Conservation (phyloP, 1,139 yeast species). For the Candida sojae region DNA sequence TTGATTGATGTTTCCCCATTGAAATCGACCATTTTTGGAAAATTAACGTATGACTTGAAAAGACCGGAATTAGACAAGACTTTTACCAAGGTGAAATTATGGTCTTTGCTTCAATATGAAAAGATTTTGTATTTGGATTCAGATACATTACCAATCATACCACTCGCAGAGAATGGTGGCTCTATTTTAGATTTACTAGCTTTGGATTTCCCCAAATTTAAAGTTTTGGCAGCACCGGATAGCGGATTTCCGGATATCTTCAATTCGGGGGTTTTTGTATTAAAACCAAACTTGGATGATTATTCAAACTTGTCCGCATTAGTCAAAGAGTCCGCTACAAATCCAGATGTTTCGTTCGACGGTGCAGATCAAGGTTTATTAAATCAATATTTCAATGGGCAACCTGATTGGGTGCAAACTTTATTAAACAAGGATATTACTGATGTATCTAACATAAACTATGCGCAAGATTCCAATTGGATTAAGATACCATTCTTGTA, state of each 20-base stretch:
- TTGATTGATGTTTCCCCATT: constrained; percentile 32
- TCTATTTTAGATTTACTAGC: constrained; percentile 33
- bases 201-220: constrained; percentile 34
- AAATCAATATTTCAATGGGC: constrained; percentile 70
- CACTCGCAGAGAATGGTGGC: constrained; percentile 36
- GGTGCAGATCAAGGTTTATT: constrained; percentile 96
- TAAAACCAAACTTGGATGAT: constrained; percentile 56
- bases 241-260: constrained; percentile 95
- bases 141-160: constrained; percentile 68
- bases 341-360: constrained; percentile 61
- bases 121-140: constrained; percentile 77
- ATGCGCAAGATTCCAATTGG: constrained; percentile 48
- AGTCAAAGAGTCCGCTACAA: constrained; percentile 23
- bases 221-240: constrained; percentile 82
- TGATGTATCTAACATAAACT: constrained; percentile 10
- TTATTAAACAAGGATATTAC: constrained; percentile 11
- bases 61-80: constrained; percentile 78
- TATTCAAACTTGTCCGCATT: constrained; percentile 45
- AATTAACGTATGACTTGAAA: constrained; percentile 41
- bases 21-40: constrained; percentile 26
- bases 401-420: constrained; percentile 43
- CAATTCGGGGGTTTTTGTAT: constrained; percentile 81
- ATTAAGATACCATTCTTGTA: constrained; percentile 72
- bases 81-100: constrained; percentile 70
- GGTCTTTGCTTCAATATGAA: constrained; percentile 59